Base-by-base conservation (phyloP, 2,329 filamentous ascomycete genomes). In the Ascochyta rabiei region DNA sequence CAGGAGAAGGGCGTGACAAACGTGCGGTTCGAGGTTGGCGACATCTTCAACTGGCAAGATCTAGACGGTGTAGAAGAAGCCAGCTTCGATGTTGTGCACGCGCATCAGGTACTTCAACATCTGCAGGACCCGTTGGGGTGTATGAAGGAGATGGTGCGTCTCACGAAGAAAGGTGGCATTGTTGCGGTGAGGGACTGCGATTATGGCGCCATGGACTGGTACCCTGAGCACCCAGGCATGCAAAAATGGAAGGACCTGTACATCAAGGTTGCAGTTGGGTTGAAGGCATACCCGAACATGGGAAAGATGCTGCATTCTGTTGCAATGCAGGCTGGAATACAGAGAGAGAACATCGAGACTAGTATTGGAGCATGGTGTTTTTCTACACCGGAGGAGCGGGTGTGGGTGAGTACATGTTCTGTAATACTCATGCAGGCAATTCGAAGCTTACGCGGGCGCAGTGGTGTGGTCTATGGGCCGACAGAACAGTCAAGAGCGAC, bases 31-130 rank as follows among this genome's bases (percentile, higher is more conserved):
- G 68, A 70, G 34, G 63, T 75, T 26, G 73, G 75, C 2, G 73
- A 78, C 71, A 79, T 77, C 6, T 76, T 79, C 56, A 59, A 66
- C 15, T 74, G 82, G 47, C 54, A 72, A 2, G 80, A 76, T 39
- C 58, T 73, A 2, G 80, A 85, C 50, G 75, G 73, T 1, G 55
- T 69, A 6, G 52, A 64, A 18, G 64, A 70, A 44, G 68, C 57
- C 24, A 67, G 75, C 2, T 87, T 87, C 57, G 85, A 88, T 60
- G 68, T 87, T n/a, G 83, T 86, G 6, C 81, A 82, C 61, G 80
- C 79, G 21, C 82, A 85, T 62, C 84, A 86, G 64, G 80, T 87
- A 3, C 74, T 87, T 9, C 78, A 81, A 59, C 85, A 87, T 68
- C 71, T 87, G 4, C 69, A 73, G 19, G 76, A 82, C 55, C 84